Evolutionary conservation across 2,329 filamentous ascomycete species (phyloP), one percentile per base, ranked within the genome.

Genomic region (Paraconiothyrium brasiliense): DNA sequence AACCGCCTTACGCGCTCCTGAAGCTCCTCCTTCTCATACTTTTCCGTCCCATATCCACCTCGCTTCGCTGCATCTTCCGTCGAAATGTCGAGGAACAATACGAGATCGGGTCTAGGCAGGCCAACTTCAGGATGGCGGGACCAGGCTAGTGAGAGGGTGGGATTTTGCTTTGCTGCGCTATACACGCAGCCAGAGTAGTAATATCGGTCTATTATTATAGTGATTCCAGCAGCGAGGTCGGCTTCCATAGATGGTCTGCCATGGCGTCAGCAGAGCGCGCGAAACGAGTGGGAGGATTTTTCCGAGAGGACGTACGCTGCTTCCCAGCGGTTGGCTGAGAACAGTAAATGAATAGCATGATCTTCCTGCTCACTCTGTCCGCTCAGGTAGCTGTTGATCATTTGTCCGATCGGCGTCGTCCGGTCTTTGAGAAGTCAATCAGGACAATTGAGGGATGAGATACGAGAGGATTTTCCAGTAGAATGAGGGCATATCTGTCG

Each of bases 131-230:
- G 92, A 16, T 89, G 85, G 68, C 92, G 89, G 8, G 93, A 93
- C 94, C 95, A 99, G 0, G 85, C 80, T 0, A 97, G 83, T 0
- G 86, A 82, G 13, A 97, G 84, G 1, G 83, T 78, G 0, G 89
- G 87, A 68, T 92, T 92, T 48, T 87, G 84, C 76, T 98, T 98
- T 3, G 95, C 94, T 0, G 93, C 92, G 27, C 90, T 93, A 82
- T 98, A 99, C 54, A 97, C 93, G 60, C 94, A 92, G 57, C 95
- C 95, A 22, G 92, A 95, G 82, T 97, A 94, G 77, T 96, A 97
- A 82, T 98, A 99, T 51, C 95, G 89, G 79, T 99, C 95, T 68
- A 94, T 89, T 43, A 99, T 84, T 35, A 99, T 85, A 0, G 88
- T 95, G 22, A 85, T 89, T 9, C 94, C 94, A 1, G 83, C 78